These are phyloP conservation scores for Monascus purpureus DNA, from an alignment of 495 filamentous ascomycete genomes.

Conservation along the genomic window DNA sequence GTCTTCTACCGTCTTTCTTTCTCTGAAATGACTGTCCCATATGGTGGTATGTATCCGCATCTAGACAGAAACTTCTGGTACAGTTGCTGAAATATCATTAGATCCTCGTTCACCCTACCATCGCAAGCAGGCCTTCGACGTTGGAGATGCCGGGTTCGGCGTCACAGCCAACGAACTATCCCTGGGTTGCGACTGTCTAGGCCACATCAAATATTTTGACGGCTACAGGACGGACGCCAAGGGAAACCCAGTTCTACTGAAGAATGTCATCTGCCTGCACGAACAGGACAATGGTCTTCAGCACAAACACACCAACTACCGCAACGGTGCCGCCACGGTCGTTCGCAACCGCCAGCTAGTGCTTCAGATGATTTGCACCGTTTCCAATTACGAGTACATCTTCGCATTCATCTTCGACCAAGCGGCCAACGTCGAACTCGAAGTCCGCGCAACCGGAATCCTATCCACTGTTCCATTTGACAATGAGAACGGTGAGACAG, in stretches of 20 bases:
- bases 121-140: slow-evolving; percentile 60
- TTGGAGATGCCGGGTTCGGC: slow-evolving; percentile 55
- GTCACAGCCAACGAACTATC: slow-evolving; percentile 53
- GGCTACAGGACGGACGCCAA: slow-evolving; percentile 39
- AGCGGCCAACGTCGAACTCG: slow-evolving; percentile 66
- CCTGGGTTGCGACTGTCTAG: slow-evolving; percentile 57
- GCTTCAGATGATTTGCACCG: slow-evolving; percentile 61
- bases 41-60: slow-evolving; percentile 19
- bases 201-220: slow-evolving; percentile 52
- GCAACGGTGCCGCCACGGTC: slow-evolving; percentile 43
- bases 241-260: slow-evolving; percentile 37
- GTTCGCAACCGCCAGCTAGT: slow-evolving; percentile 49
- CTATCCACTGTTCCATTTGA: slow-evolving; percentile 73
- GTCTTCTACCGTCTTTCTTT: slow-evolving; percentile 62
- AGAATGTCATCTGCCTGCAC: slow-evolving; percentile 53
- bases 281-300: slow-evolving; percentile 57
- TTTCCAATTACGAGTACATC: slow-evolving; percentile 78
- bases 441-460: slow-evolving; percentile 82
- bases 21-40: slow-evolving; percentile 68
- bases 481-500: slow-evolving; percentile 27
- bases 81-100: too few relatives aligned
- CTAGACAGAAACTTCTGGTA: not conserved
- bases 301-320: slow-evolving; percentile 61
- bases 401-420: slow-evolving; percentile 78
- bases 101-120: slow-evolving; percentile 57